Evolutionary conservation across 345 rosid species (phyloP).

Genomic region (Limnanthes douglasii): DNA sequence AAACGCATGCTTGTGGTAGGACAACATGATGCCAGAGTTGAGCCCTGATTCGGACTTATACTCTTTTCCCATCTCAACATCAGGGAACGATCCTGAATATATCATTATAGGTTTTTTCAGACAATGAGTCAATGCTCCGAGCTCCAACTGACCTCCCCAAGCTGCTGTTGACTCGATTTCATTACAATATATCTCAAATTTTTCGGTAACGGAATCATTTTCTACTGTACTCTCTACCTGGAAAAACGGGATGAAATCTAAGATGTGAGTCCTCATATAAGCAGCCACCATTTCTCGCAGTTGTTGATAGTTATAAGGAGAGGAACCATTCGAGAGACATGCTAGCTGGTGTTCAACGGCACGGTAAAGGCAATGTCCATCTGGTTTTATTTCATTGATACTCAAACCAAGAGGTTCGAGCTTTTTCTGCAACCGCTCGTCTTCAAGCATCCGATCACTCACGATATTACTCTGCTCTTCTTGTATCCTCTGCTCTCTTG

Average conservation of each 20-base stretch:
- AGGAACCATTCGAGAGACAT: conserved; percentile 31
- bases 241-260: conserved; percentile 49
- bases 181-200: conserved; percentile 19
- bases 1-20: conserved; percentile 39
- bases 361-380: conserved; percentile 87
- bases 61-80: conserved; percentile 24
- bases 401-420: conserved; percentile 52
- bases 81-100: conserved; percentile 20
- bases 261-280: conserved; percentile 50
- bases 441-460: conserved; percentile 56
- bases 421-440: conserved; percentile 21
- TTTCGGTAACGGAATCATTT: conserved; percentile 7
- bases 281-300: conserved; percentile 77
- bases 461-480: conserved; percentile 71
- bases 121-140: conserved; percentile 20
- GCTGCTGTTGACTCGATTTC: conserved; percentile 17
- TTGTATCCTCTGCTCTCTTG: conserved; percentile 77
- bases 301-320: conserved; percentile 48
- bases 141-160: conserved; percentile 22
- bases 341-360: conserved; percentile 86
- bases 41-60: conserved; percentile 6
- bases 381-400: conserved; percentile 65
- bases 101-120: conserved; percentile 17
- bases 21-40: conserved; percentile 17
- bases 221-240: conserved; percentile 8